Evolutionary conservation across 306 rosid genomes (phyloP), one percentile per base, ranked within the genome.

Genomic region (Vigna mungo): DNA sequence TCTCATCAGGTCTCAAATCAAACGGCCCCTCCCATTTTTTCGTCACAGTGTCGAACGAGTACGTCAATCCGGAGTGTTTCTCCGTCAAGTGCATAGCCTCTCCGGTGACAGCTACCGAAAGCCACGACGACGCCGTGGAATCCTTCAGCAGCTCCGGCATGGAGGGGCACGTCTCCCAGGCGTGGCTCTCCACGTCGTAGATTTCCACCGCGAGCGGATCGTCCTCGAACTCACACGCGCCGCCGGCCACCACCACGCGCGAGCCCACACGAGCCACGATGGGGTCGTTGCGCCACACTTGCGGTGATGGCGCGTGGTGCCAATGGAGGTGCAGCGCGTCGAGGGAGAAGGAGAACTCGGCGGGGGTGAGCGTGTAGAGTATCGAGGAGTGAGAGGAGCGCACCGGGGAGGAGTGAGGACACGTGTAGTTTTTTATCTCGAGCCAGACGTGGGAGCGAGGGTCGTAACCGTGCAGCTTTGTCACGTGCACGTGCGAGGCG

Each of bases 371-470:
- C 58, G 76, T 75, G 91, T 80, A 94, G 67, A 90, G 90, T 9
- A 94, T 62, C 1, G 75, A n/a, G 5, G 98, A 91, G 76, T 90
- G 86, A 0, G 98, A 86, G 10, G 96, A 90, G 18, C 87, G 87
- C 74, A 93, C 76, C 56, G 83, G 17, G 6, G 96, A 79, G 63
- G 80, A 2, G 71, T 67, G 51, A 9, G 30, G 1, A 2, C 1
- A 65, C 15, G 87, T 83, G 9, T 30, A 48, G 47, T 9, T 74
- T 27, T 76, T 53, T 1, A 87, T 78, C 55, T 79, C 37, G 16
- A 94, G 0, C 98, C 98, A 91, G 12, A 71, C 78, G 76, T 66
- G 79, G 1, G 98, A 91, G 36, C 89, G 91, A 3, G 97, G 91
- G 68, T 94, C 98, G 70, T 88, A 94, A 0, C 94, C 97, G 59